Evolutionary conservation across 441 rosid genomes (phyloP).

Genomic region (Caryocar brasiliense): DNA sequence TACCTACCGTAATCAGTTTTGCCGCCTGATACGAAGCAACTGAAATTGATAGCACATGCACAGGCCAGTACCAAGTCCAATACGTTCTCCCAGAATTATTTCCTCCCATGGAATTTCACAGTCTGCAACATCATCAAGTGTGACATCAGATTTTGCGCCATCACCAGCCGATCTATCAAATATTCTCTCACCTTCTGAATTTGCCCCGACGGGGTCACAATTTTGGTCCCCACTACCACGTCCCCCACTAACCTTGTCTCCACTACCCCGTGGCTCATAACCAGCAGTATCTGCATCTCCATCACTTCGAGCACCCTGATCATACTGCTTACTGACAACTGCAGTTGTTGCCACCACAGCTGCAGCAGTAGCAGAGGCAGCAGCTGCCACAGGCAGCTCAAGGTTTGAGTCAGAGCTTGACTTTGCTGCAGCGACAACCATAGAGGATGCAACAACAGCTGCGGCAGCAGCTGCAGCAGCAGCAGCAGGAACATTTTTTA

Average conservation of each 20-base stretch:
- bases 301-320: conserved; percentile 40
- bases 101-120: conserved; percentile 92
- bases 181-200: conserved; percentile 52
- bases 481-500: conserved; percentile 73
- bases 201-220: conserved; percentile 25
- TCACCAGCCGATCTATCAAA: conserved; percentile 63
- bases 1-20: conserved; percentile 7
- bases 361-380: conserved; percentile 95
- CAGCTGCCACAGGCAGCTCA: conserved; percentile 89
- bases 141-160: conserved; percentile 53
- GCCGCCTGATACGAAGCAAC: conserved; percentile 5
- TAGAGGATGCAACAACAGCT: conserved; percentile 90
- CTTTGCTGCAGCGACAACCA: conserved; percentile 86
- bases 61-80: conserved; percentile 82
- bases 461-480: conserved; percentile 86
- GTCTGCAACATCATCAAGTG: conserved; percentile 76
- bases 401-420: conserved; percentile 51
- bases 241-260: conserved; percentile 17
- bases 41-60: conserved; percentile 15
- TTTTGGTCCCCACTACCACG: conserved; percentile 41
- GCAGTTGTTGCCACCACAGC: conserved; percentile 86
- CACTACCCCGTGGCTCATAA: conserved; percentile 38
- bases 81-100: conserved; percentile 81
- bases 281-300: conserved; percentile 46
- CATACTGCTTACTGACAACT: conserved; percentile 66